Evolutionary conservation across 345 rosid species (phyloP), one percentile per base, ranked within the genome.

Genomic region (Gossypium thurberi): DNA sequence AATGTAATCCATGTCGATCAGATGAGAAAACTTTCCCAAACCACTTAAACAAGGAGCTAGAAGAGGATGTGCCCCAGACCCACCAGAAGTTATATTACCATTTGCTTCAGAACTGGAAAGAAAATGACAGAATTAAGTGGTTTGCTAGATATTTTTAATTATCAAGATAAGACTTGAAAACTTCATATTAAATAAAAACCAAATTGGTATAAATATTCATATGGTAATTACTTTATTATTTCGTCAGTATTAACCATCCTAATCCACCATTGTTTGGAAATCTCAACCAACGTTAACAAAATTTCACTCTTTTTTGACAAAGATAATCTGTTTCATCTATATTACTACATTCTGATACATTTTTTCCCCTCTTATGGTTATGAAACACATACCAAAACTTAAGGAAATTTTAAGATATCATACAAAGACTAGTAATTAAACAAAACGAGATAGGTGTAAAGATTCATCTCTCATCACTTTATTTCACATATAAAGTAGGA

Each of bases 11-110:
- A 94, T 77, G 77, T 94, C 98, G 65, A 95, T 80, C 17, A 86
- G 86, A 72, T 92, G 96, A 73, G 97, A 88, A 77, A 89, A 95
- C 78, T 90, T 92, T 10, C 89, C 97, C 55, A 95, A 82, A 43
- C 99, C 99, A 78, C 83, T 85, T 80, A 95, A 83, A 81, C 96
- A 91, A 72, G 98, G 87, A 72, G 86, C 84, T 63, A 95, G 93
- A 65, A 95, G 84, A 8, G 96, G 97, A 74, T 87, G 90, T 37
- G 83, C 46, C 50, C 81, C 89, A 69, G 84, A 77, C 75, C 75
- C 69, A 58, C 72, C 77, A 46, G 80, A 76, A 82, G 74, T 65
- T 13, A 51, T 67, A 72, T 52, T 71, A 71, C 79, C 76, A 74
- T 80, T 75, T 61, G 63, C 84, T 69, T 85, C 89, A 52, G 88